Conservation (phyloP, 306 rosid genomes). For the Citrullus mucosospermus region DNA sequence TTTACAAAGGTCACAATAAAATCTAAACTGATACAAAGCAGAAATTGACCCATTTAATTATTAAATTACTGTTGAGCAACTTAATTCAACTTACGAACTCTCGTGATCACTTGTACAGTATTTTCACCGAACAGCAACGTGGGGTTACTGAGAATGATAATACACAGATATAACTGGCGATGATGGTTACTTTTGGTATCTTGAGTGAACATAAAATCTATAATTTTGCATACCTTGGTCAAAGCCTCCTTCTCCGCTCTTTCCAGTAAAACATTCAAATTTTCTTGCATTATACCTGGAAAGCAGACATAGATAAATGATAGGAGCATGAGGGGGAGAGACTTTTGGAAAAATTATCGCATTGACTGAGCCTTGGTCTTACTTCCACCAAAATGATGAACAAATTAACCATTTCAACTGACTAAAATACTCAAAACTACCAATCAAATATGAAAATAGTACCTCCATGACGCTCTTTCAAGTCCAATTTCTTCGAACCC, state of each 20-base stretch:
- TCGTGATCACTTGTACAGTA: neutral
- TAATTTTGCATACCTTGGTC: conserved; percentile 42
- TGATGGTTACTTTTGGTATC: neutral
- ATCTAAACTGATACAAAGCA: too few relatives aligned
- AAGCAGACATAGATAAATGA: conserved; percentile 12
- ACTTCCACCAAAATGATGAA: neutral
- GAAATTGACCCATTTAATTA: too few relatives aligned
- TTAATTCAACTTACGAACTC: neutral
- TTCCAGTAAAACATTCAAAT: conserved; percentile 41
- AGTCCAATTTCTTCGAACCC: conserved; percentile 24
- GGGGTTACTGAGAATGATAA: neutral
- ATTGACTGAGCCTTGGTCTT: too few relatives aligned
- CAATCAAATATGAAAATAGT: neutral
- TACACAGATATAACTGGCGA: neutral
- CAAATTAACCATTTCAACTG: neutral
- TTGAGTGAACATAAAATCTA: conserved; percentile 8
- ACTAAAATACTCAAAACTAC: neutral
- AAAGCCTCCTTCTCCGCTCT: conserved; percentile 77
- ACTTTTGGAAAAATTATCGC: neutral
- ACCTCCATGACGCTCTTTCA: conserved; percentile 37
- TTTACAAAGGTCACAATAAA: too few relatives aligned
- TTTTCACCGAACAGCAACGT: neutral
- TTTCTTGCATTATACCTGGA: conserved; percentile 59
- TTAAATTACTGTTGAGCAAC: neutral
- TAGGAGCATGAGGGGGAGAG: neutral